Conservation (phyloP, 129 eudicot species). For the Saposhnikovia divaricata region DNA sequence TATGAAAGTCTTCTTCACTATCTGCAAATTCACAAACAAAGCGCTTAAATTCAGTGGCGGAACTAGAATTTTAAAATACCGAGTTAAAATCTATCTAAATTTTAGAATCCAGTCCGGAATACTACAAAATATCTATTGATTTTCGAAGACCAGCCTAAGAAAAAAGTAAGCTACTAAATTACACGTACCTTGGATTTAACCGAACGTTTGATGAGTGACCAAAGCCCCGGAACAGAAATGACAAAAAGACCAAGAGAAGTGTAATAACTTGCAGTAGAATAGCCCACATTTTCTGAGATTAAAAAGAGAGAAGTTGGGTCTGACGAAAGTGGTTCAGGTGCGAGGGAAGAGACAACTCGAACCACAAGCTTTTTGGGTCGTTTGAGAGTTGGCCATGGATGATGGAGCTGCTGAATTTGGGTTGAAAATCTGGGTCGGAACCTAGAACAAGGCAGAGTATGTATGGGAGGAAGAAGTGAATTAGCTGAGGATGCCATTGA, state of each 20-base stretch:
- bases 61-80: neutral
- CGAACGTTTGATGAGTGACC: slow-evolving; percentile 97
- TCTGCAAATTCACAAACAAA: slow-evolving; percentile 21
- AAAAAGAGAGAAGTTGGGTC: slow-evolving; percentile 21
- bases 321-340: slow-evolving; percentile 10
- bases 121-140: too few relatives aligned
- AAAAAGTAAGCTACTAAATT: neutral
- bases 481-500: slow-evolving; percentile 30
- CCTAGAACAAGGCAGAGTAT: slow-evolving; percentile 23
- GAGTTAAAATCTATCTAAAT: too few relatives aligned
- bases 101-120: neutral
- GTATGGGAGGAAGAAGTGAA: slow-evolving; percentile 22
- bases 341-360: slow-evolving; percentile 11
- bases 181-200: slow-evolving; percentile 77
- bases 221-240: slow-evolving; percentile 89
- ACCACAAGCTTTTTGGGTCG: slow-evolving; percentile 14
- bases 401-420: slow-evolving; percentile 7
- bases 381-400: slow-evolving; percentile 6
- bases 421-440: slow-evolving; percentile 13
- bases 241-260: slow-evolving; percentile 87
- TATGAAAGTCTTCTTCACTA: slow-evolving; percentile 74
- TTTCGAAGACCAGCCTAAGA: neutral
- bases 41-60: neutral
- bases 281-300: slow-evolving; percentile 49
- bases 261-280: slow-evolving; percentile 81